Conservation (phyloP, 2,329 filamentous ascomycete species). For the Myotisia sp. region DNA sequence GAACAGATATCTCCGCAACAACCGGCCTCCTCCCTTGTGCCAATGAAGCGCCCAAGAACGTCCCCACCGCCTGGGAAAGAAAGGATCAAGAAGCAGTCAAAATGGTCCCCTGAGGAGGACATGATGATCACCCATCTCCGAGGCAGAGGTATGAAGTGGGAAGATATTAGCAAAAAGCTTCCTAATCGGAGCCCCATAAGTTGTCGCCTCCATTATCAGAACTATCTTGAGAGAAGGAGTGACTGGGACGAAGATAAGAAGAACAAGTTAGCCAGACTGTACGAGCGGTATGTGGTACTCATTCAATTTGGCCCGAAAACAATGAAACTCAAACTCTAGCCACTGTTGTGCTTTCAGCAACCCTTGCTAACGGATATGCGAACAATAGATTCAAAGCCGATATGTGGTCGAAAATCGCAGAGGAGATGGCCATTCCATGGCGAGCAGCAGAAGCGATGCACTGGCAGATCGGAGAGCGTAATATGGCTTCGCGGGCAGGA, state of each 20-base stretch:
- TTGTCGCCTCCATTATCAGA: conserved; percentile 89
- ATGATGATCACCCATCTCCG: conserved; percentile 84
- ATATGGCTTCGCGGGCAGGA: conserved; percentile 60
- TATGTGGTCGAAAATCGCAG: conserved; percentile 93
- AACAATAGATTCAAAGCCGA: conserved; percentile 73
- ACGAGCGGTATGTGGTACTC: conserved; percentile 60
- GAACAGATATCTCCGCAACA: conserved; percentile 4
- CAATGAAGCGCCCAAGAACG: conserved; percentile 1
- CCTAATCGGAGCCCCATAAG: conserved; percentile 87
- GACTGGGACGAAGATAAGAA: conserved; percentile 98
- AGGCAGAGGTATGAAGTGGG: conserved; percentile 92
- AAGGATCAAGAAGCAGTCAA: conserved; percentile 67
- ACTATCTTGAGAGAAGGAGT: conserved; percentile 82
- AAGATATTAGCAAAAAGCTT: conserved; percentile 84
- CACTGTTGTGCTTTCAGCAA: neutral
- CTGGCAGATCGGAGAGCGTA: conserved; percentile 84
- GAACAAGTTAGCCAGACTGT: conserved; percentile 86
- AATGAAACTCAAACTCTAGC: neutral
- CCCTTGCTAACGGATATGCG: conserved; percentile 2
- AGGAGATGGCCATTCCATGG: conserved; percentile 92
- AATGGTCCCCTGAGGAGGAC: conserved; percentile 91
- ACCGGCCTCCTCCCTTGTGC: neutral
- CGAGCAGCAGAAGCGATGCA: conserved; percentile 94
- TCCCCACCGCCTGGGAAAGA: conserved; percentile 1
- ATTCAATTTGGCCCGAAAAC: no score